Evolutionary conservation across 805 yeast genomes (phyloP).

Genomic region (Candida maris): DNA sequence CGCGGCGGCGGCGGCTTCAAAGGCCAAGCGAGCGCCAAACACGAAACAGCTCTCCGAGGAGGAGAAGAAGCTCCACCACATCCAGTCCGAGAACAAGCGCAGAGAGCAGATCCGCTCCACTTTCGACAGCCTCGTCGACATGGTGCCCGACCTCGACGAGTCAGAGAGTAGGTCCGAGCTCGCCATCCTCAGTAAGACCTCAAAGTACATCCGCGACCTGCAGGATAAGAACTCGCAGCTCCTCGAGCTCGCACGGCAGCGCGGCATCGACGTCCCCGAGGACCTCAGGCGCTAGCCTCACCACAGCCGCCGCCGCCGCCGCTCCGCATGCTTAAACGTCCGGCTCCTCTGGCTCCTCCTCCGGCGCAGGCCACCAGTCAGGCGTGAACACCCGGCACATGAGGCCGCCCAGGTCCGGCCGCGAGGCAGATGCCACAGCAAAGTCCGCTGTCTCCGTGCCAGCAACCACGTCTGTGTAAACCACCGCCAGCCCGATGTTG

Average conservation of each 20-base stretch:
- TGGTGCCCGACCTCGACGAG: constrained; percentile 71
- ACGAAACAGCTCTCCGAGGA: constrained; percentile 26
- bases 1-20: neutral
- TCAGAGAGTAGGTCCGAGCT: constrained; percentile 79
- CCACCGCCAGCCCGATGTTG: constrained; percentile 62
- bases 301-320: neutral
- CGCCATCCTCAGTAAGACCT: constrained; percentile 58
- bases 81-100: constrained; percentile 71
- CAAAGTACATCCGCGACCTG: constrained; percentile 48
- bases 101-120: constrained; percentile 81
- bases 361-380: constrained; percentile 68
- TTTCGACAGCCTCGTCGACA: constrained; percentile 67
- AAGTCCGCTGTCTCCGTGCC: constrained; percentile 25
- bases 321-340: constrained; percentile 8
- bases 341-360: constrained; percentile 16
- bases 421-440: constrained; percentile 14
- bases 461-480: constrained; percentile 38
- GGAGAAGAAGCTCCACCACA: constrained; percentile 34
- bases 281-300: constrained; percentile 22
- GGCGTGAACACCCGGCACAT: constrained; percentile 56
- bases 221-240: constrained; percentile 48
- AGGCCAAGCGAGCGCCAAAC: constrained; percentile 5
- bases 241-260: constrained; percentile 36
- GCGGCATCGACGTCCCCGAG: constrained; percentile 38
- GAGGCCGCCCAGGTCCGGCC: constrained; percentile 26